A percentile compares a stretch with the other conserved stretches of the same genome.
Evolutionary conservation across 495 filamentous ascomycete species (phyloP).

Genomic region (Talaromyces proteolyticus): DNA sequence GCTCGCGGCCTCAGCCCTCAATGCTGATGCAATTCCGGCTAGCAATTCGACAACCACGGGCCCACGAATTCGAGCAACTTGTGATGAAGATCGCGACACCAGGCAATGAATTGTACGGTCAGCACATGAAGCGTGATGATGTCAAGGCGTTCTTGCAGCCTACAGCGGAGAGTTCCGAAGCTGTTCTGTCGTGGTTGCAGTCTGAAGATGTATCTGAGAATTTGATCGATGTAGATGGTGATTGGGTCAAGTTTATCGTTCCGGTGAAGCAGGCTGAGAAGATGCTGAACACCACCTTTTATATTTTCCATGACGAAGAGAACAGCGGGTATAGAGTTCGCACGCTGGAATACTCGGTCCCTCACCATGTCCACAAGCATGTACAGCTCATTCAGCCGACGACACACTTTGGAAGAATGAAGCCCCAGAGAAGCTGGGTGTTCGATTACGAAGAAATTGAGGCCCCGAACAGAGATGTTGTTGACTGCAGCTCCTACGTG

Average conservation of each 20-base stretch:
- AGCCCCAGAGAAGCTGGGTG: constrained; percentile 15
- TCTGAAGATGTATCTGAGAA: constrained; percentile 33
- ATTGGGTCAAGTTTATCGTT: constrained; percentile 52
- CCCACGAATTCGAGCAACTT: constrained; percentile 50
- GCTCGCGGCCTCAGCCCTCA: constrained; percentile 22
- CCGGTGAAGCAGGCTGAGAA: constrained; percentile 45
- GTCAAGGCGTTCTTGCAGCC: constrained; percentile 45
- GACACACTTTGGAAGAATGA: constrained; percentile 41
- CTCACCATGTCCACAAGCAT: constrained; percentile 35
- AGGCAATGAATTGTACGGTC: constrained; percentile 52
- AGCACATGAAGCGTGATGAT: constrained; percentile 56
- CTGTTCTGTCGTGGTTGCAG: constrained; percentile 46
- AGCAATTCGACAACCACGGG: constrained; percentile 46
- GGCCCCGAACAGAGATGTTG: constrained; percentile 18
- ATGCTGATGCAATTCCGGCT: constrained; percentile 46
- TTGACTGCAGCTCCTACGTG: constrained; percentile 39
- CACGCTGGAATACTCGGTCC: constrained; percentile 55
- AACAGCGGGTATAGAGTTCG: constrained; percentile 36
- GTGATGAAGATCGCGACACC: constrained; percentile 61
- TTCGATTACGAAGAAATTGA: constrained; percentile 18
- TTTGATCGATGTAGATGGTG: constrained; percentile 39
- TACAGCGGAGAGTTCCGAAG: constrained; percentile 26
- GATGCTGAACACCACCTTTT: constrained; percentile 51
- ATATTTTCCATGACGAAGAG: constrained; percentile 36
- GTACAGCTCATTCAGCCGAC: constrained; percentile 52